Evolutionary conservation across 2,329 filamentous ascomycete species (phyloP).

Genomic region (Xenoacremonium recifei): DNA sequence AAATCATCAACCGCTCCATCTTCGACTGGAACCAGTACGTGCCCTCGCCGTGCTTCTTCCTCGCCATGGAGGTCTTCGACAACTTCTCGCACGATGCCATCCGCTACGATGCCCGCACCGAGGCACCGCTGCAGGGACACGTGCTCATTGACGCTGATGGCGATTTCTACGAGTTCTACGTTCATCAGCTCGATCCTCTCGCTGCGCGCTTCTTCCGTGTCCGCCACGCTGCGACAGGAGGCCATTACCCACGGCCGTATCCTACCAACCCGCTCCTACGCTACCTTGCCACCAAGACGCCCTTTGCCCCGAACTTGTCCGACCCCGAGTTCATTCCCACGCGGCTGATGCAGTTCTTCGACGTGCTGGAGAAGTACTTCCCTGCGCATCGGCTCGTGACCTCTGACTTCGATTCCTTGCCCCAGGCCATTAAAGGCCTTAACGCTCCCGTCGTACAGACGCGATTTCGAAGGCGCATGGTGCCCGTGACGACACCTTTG

Average conservation of each 20-base stretch:
- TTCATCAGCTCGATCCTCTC: slow-evolving; percentile 74
- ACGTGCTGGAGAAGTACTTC: slow-evolving; percentile 83
- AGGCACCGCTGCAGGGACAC: slow-evolving; percentile 80
- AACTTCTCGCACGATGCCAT: slow-evolving; percentile 96
- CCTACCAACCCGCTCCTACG: slow-evolving; percentile 54
- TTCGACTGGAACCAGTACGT: slow-evolving; percentile 91
- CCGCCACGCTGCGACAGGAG: slow-evolving; percentile 71
- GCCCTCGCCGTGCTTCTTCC: slow-evolving; percentile 93
- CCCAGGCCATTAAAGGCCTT: slow-evolving; percentile 77
- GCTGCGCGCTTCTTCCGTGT: slow-evolving; percentile 80
- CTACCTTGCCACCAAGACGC: slow-evolving; percentile 61
- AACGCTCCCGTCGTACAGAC: slow-evolving; percentile 98
- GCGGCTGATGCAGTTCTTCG: slow-evolving; percentile 93
- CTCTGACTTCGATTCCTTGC: slow-evolving; percentile 85
- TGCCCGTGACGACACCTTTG: slow-evolving; percentile 86
- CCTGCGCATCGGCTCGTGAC: slow-evolving; percentile 85
- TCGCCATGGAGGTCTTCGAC: slow-evolving; percentile 97
- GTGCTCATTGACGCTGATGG: slow-evolving; percentile 82
- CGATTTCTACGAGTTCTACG: slow-evolving; percentile 95
- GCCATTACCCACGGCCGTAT: slow-evolving; percentile 63
- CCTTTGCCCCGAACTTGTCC: slow-evolving; percentile 74
- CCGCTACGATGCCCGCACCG: slow-evolving; percentile 82
- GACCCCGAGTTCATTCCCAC: slow-evolving; percentile 92
- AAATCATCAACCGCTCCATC: slow-evolving; percentile 92
- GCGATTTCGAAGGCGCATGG: slow-evolving; percentile 79